These are phyloP conservation scores for Oenanthe javanica DNA, from an alignment of 140 eudicot species.

Conservation along the genomic window DNA sequence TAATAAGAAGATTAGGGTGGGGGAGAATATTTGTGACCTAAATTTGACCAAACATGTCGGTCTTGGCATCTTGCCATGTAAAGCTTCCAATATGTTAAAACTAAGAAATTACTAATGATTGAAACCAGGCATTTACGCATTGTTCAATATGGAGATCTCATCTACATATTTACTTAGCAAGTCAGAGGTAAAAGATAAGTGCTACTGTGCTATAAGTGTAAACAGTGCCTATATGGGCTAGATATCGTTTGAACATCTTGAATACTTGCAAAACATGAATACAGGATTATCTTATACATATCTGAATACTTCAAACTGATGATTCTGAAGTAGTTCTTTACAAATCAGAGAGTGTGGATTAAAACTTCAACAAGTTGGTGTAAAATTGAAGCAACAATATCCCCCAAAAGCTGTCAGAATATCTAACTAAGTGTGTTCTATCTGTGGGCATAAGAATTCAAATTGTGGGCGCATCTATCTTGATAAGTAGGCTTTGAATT, in stretches of 20 bases:
- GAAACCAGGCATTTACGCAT: background rate
- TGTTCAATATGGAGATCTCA: background rate
- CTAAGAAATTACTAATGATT: background rate
- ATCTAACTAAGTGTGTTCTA: constrained; percentile 21
- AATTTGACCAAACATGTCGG: background rate
- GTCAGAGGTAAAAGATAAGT: background rate
- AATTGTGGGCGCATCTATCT: constrained; percentile 43
- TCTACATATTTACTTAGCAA: background rate
- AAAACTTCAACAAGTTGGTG: constrained; percentile 9
- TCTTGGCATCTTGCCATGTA: background rate
- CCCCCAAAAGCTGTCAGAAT: constrained; percentile 40
- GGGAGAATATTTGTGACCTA: background rate
- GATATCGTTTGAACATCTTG: background rate
- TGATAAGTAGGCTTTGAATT: constrained; percentile 35
- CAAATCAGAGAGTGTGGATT: background rate
- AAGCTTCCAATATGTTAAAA: background rate
- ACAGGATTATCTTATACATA: too few relatives aligned
- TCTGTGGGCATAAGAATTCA: constrained; percentile 23
- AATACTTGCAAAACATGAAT: background rate
- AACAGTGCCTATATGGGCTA: background rate
- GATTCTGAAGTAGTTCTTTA: too few relatives aligned
- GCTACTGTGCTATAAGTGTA: background rate
- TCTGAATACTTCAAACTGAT: too few relatives aligned
- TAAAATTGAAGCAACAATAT: constrained; percentile 24
- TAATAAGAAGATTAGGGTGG: background rate